Base-by-base conservation (phyloP, 2,329 filamentous ascomycete species). In the Dichotomopilus funicola region DNA sequence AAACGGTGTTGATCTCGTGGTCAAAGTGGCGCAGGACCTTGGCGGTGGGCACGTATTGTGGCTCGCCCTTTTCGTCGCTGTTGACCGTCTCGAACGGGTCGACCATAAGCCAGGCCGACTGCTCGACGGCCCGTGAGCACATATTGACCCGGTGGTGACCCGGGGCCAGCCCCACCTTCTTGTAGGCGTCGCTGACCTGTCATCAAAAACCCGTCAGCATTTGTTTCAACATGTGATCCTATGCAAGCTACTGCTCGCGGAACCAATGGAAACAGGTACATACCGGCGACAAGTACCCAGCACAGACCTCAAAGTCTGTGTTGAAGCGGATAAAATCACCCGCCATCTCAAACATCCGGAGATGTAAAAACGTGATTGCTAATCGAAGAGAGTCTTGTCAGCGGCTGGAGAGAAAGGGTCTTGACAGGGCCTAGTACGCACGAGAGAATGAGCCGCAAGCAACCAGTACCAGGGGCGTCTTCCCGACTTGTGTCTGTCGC, bases 1-100 rank as follows among this genome's bases (percentile, higher is more conserved):
- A 76, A 45, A 89, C 81, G 31, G 82, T 80, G 68, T 96, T 96
- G 68, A 96, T 89, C 70, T 96, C 90, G 67, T 92, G 75, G 62
- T 95, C 85, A 65, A 96, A 94, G 72, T 96, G 92, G 67, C 95
- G 90, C 49, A 96, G 77, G 42, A 96, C 91, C 64, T 87, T 82
- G 41, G 91, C 92, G 0, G 92, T 97, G 12, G 91, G 90, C 59
- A 90, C 86, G 68, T 96, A 97, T 62, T 88, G 80, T 66, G 86
- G 82, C 72, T 95, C 57, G 56, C 61, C 63, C 4, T 59, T 51
- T 12, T 55, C 43, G 55, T 67, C 54, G 54, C 60, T 85, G 64
- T 87, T 76, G n/a, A 89, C 88, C 51, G 64, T 66, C 76, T 96
- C 91, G 86, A 88, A 95, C 0, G 88, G 84, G 68, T 95, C 90